phyloP scores from a whole-genome alignment of 805 yeast genomes.

The Wickerhamiella australiensis region DNA sequence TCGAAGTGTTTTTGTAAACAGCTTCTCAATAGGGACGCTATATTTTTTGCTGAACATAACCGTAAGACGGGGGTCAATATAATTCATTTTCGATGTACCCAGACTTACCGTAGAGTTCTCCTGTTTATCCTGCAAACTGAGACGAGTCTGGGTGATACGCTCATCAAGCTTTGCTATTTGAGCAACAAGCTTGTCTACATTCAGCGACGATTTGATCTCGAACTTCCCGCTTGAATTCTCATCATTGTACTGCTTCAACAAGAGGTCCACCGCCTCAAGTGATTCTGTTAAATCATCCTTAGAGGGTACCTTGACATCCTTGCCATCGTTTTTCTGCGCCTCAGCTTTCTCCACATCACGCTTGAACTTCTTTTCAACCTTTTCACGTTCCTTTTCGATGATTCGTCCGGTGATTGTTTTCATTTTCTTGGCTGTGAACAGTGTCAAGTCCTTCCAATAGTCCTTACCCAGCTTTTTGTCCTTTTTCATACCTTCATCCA shows the following conservation, averaged over 20 bases:
- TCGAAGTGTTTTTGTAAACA: conserved; percentile 79
- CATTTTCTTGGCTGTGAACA: conserved; percentile 53
- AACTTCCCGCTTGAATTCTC: conserved; percentile 48
- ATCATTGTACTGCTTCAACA: conserved; percentile 32
- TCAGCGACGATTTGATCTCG: conserved; percentile 38
- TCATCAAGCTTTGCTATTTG: conserved; percentile 64
- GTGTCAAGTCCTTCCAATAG: conserved; percentile 58
- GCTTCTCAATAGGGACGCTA: conserved; percentile 81
- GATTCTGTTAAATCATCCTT: conserved; percentile 48
- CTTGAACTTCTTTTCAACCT: conserved; percentile 48
- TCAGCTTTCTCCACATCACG: conserved; percentile 67
- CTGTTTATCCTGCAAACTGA: conserved; percentile 82
- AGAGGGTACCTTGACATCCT: conserved; percentile 33
- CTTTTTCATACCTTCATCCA: conserved; percentile 43
- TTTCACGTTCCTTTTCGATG: conserved; percentile 54
- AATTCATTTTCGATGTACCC: conserved; percentile 87
- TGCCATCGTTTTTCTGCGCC: conserved; percentile 31
- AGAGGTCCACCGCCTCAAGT: conserved; percentile 38
- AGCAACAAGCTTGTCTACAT: conserved; percentile 57
- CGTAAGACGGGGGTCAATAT: conserved; percentile 86
- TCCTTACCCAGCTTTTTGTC: conserved; percentile 36
- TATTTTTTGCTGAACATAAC: conserved; percentile 80
- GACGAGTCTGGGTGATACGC: conserved; percentile 52
- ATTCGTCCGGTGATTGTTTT: conserved; percentile 45
- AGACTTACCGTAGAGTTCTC: conserved; percentile 88